phyloP scores from a whole-genome alignment of 1,284 basidiomycete species.

The Anthracocystis panici-leucophaei region DNA sequence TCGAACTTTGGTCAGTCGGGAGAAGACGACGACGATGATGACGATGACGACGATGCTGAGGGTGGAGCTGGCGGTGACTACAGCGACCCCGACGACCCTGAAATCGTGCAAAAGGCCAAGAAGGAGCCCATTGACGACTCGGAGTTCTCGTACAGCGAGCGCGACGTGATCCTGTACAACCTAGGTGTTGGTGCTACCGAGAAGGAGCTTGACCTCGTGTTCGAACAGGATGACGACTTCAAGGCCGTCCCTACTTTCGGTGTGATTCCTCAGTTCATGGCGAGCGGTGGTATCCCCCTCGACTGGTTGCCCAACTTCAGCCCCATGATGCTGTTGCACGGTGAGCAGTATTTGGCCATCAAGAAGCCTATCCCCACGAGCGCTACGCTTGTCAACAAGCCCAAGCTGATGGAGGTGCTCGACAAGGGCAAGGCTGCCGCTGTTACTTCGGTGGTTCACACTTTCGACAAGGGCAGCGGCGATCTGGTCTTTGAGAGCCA shows the following conservation, averaged over 20 bases:
- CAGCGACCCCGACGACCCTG: constrained; percentile 85
- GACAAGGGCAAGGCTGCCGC: constrained; percentile 67
- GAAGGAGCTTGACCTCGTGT: constrained; percentile 90
- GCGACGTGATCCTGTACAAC: constrained; percentile 95
- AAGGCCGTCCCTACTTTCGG: constrained; percentile 90
- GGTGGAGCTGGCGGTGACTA: constrained; percentile 71
- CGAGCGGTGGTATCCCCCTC: constrained; percentile 71
- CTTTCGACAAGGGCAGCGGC: constrained; percentile 74
- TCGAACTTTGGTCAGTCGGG: constrained; percentile 61
- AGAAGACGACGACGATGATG: constrained; percentile 63
- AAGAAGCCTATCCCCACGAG: constrained; percentile 87
- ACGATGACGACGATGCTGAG: constrained; percentile 54
- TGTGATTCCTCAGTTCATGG: constrained; percentile 88
- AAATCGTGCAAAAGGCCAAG: constrained; percentile 86
- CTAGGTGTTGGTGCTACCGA: constrained; percentile 94
- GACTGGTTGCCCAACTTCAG: constrained; percentile 94
- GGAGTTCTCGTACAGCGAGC: constrained; percentile 78
- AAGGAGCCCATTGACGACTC: constrained; percentile 70
- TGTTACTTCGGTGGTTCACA: constrained; percentile 51
- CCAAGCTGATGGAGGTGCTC: constrained; percentile 74
- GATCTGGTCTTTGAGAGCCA: constrained; percentile 91
- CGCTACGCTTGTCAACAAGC: constrained; percentile 83
- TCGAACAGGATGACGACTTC: constrained; percentile 89
- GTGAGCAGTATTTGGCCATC: constrained; percentile 94
- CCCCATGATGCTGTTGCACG: constrained; percentile 96